These are phyloP conservation scores for Xylariaceae sp. DNA, from an alignment of 2,329 filamentous ascomycete genomes.

Conservation along the genomic window DNA sequence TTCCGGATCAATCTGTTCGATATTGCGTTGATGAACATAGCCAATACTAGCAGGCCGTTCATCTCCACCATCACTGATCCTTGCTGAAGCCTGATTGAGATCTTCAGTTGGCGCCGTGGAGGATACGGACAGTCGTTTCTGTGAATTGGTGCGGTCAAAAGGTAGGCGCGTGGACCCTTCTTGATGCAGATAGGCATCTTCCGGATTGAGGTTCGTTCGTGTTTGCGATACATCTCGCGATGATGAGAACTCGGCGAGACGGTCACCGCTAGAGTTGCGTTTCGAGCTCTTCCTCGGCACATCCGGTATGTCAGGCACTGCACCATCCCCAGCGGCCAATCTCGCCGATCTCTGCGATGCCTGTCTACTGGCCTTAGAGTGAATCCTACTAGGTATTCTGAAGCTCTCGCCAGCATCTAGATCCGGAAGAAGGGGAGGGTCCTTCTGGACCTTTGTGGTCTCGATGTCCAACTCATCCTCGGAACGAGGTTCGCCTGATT, in stretches of 20 bases:
- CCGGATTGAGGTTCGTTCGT: conserved; percentile 6
- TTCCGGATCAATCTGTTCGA: conserved; percentile 50
- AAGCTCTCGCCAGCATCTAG: conserved; percentile 57
- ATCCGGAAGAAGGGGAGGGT: conserved; percentile 54
- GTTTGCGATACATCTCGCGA: conserved; percentile 9
- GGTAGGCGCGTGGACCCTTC: conserved; percentile 40
- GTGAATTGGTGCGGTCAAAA: conserved; percentile 53
- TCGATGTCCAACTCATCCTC: conserved; percentile 33
- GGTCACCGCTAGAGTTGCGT: conserved; percentile 44
- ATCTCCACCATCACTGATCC: conserved; percentile 28
- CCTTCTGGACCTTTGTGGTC: conserved; percentile 38
- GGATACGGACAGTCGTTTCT: conserved; percentile 47
- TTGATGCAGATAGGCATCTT: conserved; percentile 6
- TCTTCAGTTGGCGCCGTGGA: conserved; percentile 46
- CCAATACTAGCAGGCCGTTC: conserved; percentile 53
- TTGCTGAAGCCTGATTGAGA: conserved; percentile 34
- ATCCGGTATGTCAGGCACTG: conserved; percentile 40
- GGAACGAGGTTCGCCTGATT: conserved; percentile 43
- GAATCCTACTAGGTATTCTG: conserved; percentile 58
- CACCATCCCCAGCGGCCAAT: conserved; percentile 19
- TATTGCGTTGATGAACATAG: conserved; percentile 53
- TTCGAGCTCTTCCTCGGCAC: conserved; percentile 73
- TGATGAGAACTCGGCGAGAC: conserved; percentile 29
- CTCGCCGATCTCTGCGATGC: conserved; percentile 32
- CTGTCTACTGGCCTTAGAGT: conserved; percentile 51